Conservation (phyloP, 2,329 filamentous ascomycete species). For the Colletotrichum falcatum region DNA sequence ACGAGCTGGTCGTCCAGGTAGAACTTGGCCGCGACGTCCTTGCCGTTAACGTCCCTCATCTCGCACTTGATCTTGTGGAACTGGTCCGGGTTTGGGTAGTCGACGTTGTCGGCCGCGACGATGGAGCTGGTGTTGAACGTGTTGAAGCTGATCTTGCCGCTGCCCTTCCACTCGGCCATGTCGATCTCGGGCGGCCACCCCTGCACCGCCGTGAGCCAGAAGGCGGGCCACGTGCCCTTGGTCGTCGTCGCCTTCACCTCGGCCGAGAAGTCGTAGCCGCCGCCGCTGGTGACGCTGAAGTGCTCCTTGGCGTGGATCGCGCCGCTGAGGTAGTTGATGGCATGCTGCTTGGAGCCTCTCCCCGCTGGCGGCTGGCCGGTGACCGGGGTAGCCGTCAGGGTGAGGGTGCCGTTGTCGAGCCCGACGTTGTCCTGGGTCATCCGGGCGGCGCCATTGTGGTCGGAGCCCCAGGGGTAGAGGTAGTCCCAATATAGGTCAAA, state of each 20-base stretch:
- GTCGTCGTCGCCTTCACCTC: constrained; percentile 55
- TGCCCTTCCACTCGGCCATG: constrained; percentile 72
- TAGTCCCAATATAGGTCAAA: constrained; percentile 61
- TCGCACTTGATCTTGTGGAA: constrained; percentile 65
- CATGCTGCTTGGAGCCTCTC: constrained; percentile 52
- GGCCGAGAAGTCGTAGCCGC: constrained; percentile 56
- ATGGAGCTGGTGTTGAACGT: constrained; percentile 63
- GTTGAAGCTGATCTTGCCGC: constrained; percentile 67
- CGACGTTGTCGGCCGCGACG: constrained; percentile 60
- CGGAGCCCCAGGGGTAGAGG: constrained; percentile 66
- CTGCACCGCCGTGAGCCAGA: constrained; percentile 67
- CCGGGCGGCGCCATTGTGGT: constrained; percentile 68
- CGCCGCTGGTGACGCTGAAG: constrained; percentile 53
- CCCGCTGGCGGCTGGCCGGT: constrained; percentile 53
- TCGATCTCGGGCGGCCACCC: constrained; percentile 71
- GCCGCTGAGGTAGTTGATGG: constrained; percentile 66
- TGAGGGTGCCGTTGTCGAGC: constrained; percentile 56
- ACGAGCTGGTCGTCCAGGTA: constrained; percentile 64
- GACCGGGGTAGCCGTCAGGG: constrained; percentile 60
- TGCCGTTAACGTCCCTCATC: constrained; percentile 62
- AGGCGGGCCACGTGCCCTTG: constrained; percentile 67
- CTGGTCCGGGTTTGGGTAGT: constrained; percentile 57
- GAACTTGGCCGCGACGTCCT: constrained; percentile 65
- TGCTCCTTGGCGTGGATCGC: constrained; percentile 55
- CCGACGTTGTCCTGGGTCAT: constrained; percentile 62